Conservation (phyloP, 2,329 filamentous ascomycete genomes). For the Paraphaeosphaeria minitans region DNA sequence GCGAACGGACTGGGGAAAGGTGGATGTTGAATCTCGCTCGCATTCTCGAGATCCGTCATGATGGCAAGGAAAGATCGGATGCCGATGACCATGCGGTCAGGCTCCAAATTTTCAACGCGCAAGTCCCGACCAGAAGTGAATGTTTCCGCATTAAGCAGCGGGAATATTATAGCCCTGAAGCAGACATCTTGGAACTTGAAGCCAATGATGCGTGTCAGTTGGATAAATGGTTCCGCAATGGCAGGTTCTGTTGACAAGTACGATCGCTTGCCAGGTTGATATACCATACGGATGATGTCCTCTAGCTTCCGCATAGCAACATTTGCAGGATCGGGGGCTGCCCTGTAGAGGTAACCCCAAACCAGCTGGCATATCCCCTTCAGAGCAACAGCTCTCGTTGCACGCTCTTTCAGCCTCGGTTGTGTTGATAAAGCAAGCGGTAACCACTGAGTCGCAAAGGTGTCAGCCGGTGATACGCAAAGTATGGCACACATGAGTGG, state of each 20-base stretch:
- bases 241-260: constrained; percentile 81
- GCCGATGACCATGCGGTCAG: constrained; percentile 95
- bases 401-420: constrained; percentile 81
- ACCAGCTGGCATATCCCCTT: constrained; percentile 88
- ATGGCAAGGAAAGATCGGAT: constrained; percentile 93
- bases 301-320: constrained; percentile 80
- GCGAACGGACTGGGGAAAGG: constrained; percentile 77
- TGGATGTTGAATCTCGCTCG: constrained; percentile 65
- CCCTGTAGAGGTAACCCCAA: constrained; percentile 91
- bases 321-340: constrained; percentile 70
- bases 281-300: constrained; percentile 82
- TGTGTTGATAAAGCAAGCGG: constrained; percentile 78
- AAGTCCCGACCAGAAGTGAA: constrained; percentile 78
- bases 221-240: constrained; percentile 88
- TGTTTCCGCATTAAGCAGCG: constrained; percentile 89
- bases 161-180: constrained; percentile 91
- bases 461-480: constrained; percentile 84
- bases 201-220: constrained; percentile 91
- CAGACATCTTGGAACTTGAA: constrained; percentile 94
- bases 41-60: constrained; percentile 89
- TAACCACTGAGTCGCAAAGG: constrained; percentile 85
- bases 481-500: constrained; percentile 85
- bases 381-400: constrained; percentile 76
- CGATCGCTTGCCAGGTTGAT: constrained; percentile 79
- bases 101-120: constrained; percentile 89